A percentile compares a stretch with the other conserved stretches of the same genome.
These are phyloP conservation scores for Vitis labrusca DNA, from an alignment of 164 flowering plant genomes.

Conservation along the genomic window DNA sequence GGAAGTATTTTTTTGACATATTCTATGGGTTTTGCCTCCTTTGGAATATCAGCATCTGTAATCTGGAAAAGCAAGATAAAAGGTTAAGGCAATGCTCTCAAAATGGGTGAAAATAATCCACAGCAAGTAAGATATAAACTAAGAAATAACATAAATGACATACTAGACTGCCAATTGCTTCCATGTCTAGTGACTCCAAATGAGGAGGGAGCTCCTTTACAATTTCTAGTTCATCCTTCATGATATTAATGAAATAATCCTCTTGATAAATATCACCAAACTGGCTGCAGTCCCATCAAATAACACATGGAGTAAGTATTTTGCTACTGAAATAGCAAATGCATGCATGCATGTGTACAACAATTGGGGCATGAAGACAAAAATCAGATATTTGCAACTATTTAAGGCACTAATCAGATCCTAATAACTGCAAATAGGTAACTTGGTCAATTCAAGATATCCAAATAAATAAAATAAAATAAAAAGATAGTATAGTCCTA, in stretches of 20 bases:
- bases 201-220: slow-evolving; percentile 79
- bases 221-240: slow-evolving; percentile 71
- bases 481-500: too few species aligned
- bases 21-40: slow-evolving; percentile 82
- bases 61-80: slow-evolving; percentile 46
- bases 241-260: slow-evolving; percentile 57
- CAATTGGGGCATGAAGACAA: too few species aligned
- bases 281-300: slow-evolving; percentile 59
- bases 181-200: slow-evolving; percentile 57
- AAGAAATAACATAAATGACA: slow-evolving; percentile 10
- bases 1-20: slow-evolving; percentile 64
- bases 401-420: not conserved
- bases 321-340: not conserved
- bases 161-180: slow-evolving; percentile 76
- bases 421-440: too few species aligned
- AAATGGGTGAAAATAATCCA: not conserved
- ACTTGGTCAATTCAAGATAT: too few species aligned
- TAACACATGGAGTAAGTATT: slow-evolving; percentile 4
- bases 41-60: slow-evolving; percentile 80
- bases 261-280: slow-evolving; percentile 94
- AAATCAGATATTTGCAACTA: too few species aligned
- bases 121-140: not conserved
- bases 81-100: slow-evolving; percentile 2
- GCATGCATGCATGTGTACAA: not conserved
- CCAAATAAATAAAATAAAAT: too few species aligned